Percentiles rank a stretch among this genome's conserved stretches.
These are phyloP conservation scores for Aspergillus costaricaensis DNA, from an alignment of 2,329 filamentous ascomycete genomes.

Conservation along the genomic window DNA sequence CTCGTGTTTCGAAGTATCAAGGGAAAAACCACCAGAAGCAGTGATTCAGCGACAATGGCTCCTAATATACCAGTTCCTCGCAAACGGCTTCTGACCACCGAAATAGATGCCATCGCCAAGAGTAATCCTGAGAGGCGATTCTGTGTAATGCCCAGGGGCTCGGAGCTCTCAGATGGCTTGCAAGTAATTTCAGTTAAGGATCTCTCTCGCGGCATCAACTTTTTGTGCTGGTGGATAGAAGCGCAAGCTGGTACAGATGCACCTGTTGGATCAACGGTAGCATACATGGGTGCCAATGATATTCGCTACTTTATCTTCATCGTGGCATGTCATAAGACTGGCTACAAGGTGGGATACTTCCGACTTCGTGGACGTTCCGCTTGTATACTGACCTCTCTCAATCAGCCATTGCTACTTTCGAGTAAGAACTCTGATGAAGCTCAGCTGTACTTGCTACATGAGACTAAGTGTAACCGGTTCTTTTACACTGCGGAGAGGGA, in stretches of 20 bases:
- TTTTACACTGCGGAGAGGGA: neutral
- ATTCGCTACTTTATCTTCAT: slow-evolving; percentile 22
- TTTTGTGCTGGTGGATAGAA: neutral
- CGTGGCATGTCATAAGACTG: slow-evolving; percentile 24
- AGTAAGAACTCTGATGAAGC: neutral
- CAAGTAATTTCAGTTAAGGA: neutral
- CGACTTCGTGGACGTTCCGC: neutral
- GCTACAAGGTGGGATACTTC: slow-evolving; percentile 18
- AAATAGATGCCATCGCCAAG: neutral
- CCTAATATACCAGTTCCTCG: neutral
- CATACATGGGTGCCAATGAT: slow-evolving; percentile 25
- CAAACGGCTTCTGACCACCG: neutral
- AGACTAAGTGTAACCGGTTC: neutral
- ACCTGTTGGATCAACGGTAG: slow-evolving; percentile 5
- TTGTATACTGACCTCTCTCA: neutral
- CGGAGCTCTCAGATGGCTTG: neutral
- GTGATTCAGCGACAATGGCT: neutral
- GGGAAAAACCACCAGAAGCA: neutral
- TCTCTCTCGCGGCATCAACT: neutral
- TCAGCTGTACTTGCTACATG: neutral
- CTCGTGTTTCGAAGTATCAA: no score
- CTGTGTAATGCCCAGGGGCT: neutral
- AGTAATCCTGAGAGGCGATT: neutral
- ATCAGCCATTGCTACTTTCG: neutral
- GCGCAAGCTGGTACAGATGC: neutral